Conservation (phyloP, 495 filamentous ascomycete species). For the Friedmanniomyces endolithicus region DNA sequence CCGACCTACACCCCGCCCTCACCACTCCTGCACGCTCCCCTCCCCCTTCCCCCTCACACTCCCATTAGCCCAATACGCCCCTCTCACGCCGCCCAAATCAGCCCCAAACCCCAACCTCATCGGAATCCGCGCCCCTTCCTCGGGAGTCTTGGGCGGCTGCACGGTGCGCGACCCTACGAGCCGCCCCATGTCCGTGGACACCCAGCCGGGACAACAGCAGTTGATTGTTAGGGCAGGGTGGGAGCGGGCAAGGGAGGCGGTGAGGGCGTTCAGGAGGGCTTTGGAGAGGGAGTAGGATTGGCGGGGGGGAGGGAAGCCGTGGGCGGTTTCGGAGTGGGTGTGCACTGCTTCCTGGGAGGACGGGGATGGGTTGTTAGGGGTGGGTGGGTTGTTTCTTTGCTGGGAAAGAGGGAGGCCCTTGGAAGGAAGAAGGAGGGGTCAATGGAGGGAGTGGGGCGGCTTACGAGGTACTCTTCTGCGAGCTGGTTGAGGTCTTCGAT, state of each 20-base stretch:
- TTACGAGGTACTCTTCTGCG: constrained; percentile 8
- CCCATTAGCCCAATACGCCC: constrained; percentile 22
- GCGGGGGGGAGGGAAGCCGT: constrained; percentile 19
- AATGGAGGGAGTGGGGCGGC: not conserved
- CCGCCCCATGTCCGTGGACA: constrained; percentile 20
- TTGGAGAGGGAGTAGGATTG: constrained; percentile 27
- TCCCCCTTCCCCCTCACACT: constrained; percentile 13
- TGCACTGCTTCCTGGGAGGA: not conserved
- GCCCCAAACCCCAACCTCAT: constrained; percentile 16
- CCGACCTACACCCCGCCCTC: not conserved
- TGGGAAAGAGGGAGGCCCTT: too few relatives aligned
- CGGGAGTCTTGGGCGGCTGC: constrained; percentile 17
- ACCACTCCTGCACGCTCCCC: constrained; percentile 20
- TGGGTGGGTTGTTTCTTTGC: not conserved
- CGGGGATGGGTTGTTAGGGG: not conserved
- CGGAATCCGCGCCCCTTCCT: constrained; percentile 21
- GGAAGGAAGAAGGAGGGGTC: too few relatives aligned
- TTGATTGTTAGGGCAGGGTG: constrained; percentile 23
- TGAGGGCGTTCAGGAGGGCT: constrained; percentile 25
- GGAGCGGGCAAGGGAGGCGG: constrained; percentile 22
- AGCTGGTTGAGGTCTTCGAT: constrained; percentile 5
- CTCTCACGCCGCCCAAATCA: constrained; percentile 17
- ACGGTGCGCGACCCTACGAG: constrained; percentile 4
- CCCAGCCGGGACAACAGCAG: constrained; percentile 32
- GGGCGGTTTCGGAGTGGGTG: not conserved